Conservation (phyloP, 2,329 filamentous ascomycete species). For the Arthrobotrys sinensis region DNA sequence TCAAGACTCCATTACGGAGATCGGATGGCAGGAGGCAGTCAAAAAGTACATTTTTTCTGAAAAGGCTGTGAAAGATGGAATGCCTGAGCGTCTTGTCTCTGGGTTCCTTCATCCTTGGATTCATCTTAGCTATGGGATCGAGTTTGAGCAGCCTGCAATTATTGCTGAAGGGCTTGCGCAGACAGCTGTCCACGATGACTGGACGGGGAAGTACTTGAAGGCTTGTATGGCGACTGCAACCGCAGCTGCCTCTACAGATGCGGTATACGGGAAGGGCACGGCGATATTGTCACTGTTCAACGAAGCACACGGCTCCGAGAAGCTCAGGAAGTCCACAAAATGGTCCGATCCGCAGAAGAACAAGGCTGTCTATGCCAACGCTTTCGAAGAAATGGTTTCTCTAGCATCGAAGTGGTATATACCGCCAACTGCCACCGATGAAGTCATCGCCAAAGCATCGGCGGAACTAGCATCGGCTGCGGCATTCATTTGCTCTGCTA, state of each 20-base stretch:
- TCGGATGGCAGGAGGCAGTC: conserved; percentile 76
- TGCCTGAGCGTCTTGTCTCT: conserved; percentile 79
- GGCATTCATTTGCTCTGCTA: conserved; percentile 74
- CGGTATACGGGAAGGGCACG: conserved; percentile 61
- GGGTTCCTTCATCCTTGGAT: conserved; percentile 85
- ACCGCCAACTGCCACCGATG: conserved; percentile 31
- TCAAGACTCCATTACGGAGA: conserved; percentile 77
- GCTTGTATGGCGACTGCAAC: conserved; percentile 71
- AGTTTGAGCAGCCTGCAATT: conserved; percentile 85
- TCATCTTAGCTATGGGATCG: conserved; percentile 86
- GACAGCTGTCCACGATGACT: conserved; percentile 77
- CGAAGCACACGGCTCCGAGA: conserved; percentile 73
- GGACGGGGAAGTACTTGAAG: conserved; percentile 73
- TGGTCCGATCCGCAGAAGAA: conserved; percentile 74
- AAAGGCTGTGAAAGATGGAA: conserved; percentile 76
- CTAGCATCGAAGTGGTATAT: conserved; percentile 73
- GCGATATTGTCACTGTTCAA: conserved; percentile 75
- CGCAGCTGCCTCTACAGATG: conserved; percentile 61
- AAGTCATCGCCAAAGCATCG: conserved; percentile 69
- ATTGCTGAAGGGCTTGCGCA: conserved; percentile 86
- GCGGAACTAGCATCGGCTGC: conserved; percentile 62
- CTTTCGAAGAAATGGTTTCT: conserved; percentile 75
- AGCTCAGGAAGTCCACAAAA: conserved; percentile 72
- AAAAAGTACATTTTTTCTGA: conserved; percentile 79
- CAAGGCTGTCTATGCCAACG: conserved; percentile 78